Conservation (phyloP, 345 rosid species). For the Gossypium australe region DNA sequence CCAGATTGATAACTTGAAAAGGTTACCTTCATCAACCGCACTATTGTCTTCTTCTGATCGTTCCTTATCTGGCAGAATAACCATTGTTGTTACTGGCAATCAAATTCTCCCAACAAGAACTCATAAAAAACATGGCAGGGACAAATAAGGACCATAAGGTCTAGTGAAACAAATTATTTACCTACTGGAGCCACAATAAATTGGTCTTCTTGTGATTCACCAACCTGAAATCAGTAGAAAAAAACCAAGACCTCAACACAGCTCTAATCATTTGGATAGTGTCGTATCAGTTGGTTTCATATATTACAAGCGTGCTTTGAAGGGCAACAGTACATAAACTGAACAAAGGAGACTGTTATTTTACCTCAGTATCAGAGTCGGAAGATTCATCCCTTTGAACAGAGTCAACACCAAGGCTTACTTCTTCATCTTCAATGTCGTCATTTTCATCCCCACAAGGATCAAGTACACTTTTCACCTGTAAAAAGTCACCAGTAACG, state of each 20-base stretch:
- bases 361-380: slow-evolving; percentile 86
- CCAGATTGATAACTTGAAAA: background rate
- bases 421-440: slow-evolving; percentile 64
- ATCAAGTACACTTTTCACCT: slow-evolving; percentile 98
- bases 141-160: background rate
- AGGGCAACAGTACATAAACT: background rate
- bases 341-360: slow-evolving; percentile 7
- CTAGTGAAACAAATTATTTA: slow-evolving; percentile 26
- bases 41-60: slow-evolving; percentile 43
- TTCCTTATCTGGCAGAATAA: slow-evolving; percentile 48
- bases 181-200: slow-evolving; percentile 66
- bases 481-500: slow-evolving; percentile 16
- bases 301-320: background rate
- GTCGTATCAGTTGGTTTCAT: background rate
- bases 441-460: slow-evolving; percentile 90
- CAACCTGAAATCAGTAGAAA: slow-evolving; percentile 44
- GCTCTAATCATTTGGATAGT: background rate
- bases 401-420: slow-evolving; percentile 62
- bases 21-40: slow-evolving; percentile 63
- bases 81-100: slow-evolving; percentile 15
- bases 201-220: slow-evolving; percentile 50
- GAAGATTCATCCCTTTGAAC: slow-evolving; percentile 51
- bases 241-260: background rate
- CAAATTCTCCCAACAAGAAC: slow-evolving; percentile 9
- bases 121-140: background rate